Percentiles rank a stretch among this genome's conserved stretches.
Conservation (phyloP, 2,329 filamentous ascomycete genomes). For the Aspergillus sp. region DNA sequence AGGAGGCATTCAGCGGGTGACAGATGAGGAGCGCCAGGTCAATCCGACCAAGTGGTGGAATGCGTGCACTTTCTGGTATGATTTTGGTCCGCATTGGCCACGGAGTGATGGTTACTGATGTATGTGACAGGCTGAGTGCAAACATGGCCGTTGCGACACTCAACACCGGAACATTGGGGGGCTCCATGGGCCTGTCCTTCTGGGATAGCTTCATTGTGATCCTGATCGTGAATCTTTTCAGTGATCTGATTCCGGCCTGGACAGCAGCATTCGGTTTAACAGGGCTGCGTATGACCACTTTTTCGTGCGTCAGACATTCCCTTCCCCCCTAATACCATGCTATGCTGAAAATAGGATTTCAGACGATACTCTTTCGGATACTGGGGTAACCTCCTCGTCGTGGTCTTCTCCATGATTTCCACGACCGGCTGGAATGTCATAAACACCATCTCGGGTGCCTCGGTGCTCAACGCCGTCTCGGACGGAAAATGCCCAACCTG, state of each 20-base stretch:
- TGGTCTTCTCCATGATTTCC: constrained; percentile 31
- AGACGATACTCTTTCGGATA: constrained; percentile 33
- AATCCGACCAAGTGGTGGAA: constrained; percentile 19
- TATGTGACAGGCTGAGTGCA: constrained; percentile 24
- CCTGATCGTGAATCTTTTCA: constrained; percentile 24
- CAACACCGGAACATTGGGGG: constrained; percentile 26
- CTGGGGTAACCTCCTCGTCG: constrained; percentile 31
- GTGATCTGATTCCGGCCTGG: constrained; percentile 22
- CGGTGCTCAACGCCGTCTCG: constrained; percentile 27
- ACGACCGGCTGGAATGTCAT: constrained; percentile 35
- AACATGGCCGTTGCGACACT: constrained; percentile 32
- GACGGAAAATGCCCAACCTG: constrained; percentile 29
- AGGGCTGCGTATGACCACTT: constrained; percentile 30
- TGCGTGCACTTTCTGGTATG: constrained; percentile 12
- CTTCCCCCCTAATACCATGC: background rate
- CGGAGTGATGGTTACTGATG: background rate
- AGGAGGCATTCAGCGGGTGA: constrained; percentile 17
- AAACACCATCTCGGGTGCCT: constrained; percentile 32
- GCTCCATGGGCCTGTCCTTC: constrained; percentile 25
- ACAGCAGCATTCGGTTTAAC: constrained; percentile 28
- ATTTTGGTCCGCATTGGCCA: background rate
- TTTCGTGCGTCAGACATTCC: constrained; percentile 13
- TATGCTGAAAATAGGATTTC: background rate
- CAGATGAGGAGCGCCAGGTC: constrained; percentile 14
- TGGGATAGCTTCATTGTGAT: constrained; percentile 34